A percentile compares a stretch with the other conserved stretches of the same genome.
phyloP scores from a whole-genome alignment of 129 eudicot genomes.

The Heracleum sosnowskyi region DNA sequence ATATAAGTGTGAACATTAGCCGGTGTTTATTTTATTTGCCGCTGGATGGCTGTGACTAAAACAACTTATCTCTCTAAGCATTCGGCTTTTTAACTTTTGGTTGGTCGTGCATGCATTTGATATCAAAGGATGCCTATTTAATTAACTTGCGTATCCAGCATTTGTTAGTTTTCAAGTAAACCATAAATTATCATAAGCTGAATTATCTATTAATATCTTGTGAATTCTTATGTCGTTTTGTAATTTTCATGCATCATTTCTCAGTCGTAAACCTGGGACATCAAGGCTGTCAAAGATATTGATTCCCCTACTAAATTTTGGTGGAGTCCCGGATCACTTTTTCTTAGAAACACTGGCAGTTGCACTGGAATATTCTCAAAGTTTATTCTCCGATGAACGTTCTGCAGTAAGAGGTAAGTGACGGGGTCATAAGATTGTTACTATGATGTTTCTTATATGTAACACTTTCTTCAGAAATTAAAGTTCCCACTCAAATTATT shows the following conservation, averaged over 20 bases:
- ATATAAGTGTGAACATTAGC: no score
- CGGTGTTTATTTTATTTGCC: background rate
- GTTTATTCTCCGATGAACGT: slow-evolving; percentile 27
- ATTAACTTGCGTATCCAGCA: background rate
- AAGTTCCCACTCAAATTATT: background rate
- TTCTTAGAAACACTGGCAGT: slow-evolving; percentile 35
- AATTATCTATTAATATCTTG: background rate
- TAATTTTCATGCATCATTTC: background rate
- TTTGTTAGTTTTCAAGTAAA: background rate
- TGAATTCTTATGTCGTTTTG: background rate
- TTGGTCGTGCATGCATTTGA: background rate
- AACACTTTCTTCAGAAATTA: background rate
- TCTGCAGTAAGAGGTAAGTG: slow-evolving; percentile 64
- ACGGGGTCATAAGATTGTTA: background rate
- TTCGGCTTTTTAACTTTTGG: background rate
- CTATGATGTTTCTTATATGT: background rate
- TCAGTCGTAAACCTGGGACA: slow-evolving; percentile 51
- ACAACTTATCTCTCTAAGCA: background rate
- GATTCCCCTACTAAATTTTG: slow-evolving; percentile 56
- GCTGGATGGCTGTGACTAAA: background rate
- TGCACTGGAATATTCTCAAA: slow-evolving; percentile 41
- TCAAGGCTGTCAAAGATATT: slow-evolving; percentile 41
- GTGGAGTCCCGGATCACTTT: slow-evolving; percentile 63
- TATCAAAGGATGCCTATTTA: background rate
- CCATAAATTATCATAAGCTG: background rate